A percentile compares a stretch with the other conserved stretches of the same genome.
These are phyloP conservation scores for Candida loeiensis DNA, from an alignment of 805 yeast genomes.

Conservation along the genomic window DNA sequence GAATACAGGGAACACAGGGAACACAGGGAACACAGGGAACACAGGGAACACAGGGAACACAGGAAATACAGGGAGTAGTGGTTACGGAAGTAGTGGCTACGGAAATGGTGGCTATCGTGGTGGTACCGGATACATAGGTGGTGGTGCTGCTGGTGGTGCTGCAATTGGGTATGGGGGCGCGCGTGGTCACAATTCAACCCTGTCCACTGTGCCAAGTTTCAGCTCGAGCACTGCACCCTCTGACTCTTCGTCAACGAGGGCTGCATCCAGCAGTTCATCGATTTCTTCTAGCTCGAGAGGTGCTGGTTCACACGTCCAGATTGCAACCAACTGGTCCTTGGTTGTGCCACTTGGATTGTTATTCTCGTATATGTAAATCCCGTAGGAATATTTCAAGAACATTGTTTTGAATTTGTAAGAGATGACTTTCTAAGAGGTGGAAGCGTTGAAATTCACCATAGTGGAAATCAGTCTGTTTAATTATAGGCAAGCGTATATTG, in stretches of 20 bases:
- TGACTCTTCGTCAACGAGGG: too few species aligned
- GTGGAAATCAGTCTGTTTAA: too few species aligned
- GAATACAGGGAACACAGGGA: too few species aligned
- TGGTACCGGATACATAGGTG: neutral
- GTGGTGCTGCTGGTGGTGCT: neutral
- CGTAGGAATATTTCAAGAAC: neutral
- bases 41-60: too few species aligned
- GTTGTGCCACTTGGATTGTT: neutral
- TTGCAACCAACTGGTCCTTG: neutral
- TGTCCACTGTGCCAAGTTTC: neutral
- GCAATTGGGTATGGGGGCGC: neutral
- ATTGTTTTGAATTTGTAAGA: neutral
- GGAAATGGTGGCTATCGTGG: neutral
- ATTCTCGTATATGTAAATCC: neutral
- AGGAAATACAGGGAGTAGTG: too few species aligned
- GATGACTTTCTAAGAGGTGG: neutral
- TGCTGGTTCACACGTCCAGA: neutral
- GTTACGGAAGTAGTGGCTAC: neutral
- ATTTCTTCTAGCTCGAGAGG: neutral
- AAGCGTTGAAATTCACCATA: neutral
- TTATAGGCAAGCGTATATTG: neutral
- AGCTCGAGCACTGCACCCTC: too few species aligned
- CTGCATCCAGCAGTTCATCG: neutral
- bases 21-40: too few species aligned
- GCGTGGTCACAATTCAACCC: neutral